Evolutionary conservation across 495 filamentous ascomycete species (phyloP).

Genomic region (Penicillium odoratum): DNA sequence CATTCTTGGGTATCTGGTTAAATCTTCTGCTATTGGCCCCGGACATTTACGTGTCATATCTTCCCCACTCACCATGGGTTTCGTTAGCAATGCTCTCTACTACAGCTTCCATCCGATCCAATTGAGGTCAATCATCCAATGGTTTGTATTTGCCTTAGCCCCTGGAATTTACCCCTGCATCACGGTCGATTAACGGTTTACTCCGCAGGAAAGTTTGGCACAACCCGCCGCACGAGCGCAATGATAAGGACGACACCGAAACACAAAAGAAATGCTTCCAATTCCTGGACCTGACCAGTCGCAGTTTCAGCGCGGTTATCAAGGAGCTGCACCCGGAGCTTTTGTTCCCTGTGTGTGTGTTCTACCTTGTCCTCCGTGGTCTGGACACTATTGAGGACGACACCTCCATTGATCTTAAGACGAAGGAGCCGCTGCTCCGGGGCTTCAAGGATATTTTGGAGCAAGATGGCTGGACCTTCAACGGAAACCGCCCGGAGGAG

Average conservation of each 20-base stretch:
- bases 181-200: neutral
- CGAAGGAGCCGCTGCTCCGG: slow-evolving; percentile 85
- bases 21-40: slow-evolving; percentile 1
- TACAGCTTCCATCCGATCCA: slow-evolving; percentile 75
- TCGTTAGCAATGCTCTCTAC: slow-evolving; percentile 63
- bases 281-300: slow-evolving; percentile 83
- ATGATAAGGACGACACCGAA: slow-evolving; percentile 68
- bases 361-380: slow-evolving; percentile 88
- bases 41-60: slow-evolving; percentile 12
- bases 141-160: slow-evolving; percentile 52
- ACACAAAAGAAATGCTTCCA: slow-evolving; percentile 80
- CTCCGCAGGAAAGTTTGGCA: slow-evolving; percentile 88
- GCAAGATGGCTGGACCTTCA: slow-evolving; percentile 85
- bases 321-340: slow-evolving; percentile 93
- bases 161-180: neutral
- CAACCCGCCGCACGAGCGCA: slow-evolving; percentile 83
- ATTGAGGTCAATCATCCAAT: slow-evolving; percentile 87
- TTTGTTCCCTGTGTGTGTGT: slow-evolving; percentile 84
- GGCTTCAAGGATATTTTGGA: slow-evolving; percentile 76
- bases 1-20: slow-evolving; percentile 5
- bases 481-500: slow-evolving; percentile 83
- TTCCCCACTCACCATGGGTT: slow-evolving; percentile 46
- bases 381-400: slow-evolving; percentile 98
- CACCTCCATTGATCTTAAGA: slow-evolving; percentile 79
- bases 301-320: slow-evolving; percentile 92